Percentiles rank a stretch among this genome's conserved stretches.
phyloP scores from a whole-genome alignment of 2,329 filamentous ascomycete genomes.

The Hortaea sp. region DNA sequence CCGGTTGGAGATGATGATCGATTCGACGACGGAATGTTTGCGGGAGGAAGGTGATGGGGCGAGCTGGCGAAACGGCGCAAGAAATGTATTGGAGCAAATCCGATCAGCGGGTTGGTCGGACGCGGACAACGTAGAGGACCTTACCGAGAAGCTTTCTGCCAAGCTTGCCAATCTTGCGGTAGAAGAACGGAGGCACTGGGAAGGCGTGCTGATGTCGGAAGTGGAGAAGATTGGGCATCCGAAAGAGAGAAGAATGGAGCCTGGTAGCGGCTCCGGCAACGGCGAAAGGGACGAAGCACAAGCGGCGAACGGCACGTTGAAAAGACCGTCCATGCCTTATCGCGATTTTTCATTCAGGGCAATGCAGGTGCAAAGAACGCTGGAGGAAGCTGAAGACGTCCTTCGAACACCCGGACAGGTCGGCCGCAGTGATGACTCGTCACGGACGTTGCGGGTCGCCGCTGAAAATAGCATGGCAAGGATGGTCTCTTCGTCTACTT shows the following conservation, averaged over 20 bases:
- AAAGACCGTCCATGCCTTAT: constrained; percentile 27
- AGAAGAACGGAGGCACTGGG: constrained; percentile 16
- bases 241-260: not conserved
- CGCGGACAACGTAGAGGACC: constrained; percentile 4
- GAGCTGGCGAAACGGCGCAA: not conserved
- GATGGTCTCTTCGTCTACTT: not conserved
- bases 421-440: not conserved
- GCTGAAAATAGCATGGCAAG: not conserved
- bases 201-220: constrained; percentile 14
- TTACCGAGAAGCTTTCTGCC: constrained; percentile 14
- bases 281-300: not conserved
- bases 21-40: constrained; percentile 15
- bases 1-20: constrained; percentile 14
- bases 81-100: constrained; percentile 13
- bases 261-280: not conserved
- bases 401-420: not conserved
- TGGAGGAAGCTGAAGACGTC: constrained; percentile 32
- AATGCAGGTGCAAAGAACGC: constrained; percentile 35
- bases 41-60: not conserved
- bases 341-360: constrained; percentile 37
- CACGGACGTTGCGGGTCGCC: not conserved
- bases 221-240: not conserved
- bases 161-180: constrained; percentile 13
- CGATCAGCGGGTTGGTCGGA: constrained; percentile 10
- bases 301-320: not conserved